Evolutionary conservation across 768 basidiomycete genomes (phyloP).

Genomic region (Baorangia bicolor): DNA sequence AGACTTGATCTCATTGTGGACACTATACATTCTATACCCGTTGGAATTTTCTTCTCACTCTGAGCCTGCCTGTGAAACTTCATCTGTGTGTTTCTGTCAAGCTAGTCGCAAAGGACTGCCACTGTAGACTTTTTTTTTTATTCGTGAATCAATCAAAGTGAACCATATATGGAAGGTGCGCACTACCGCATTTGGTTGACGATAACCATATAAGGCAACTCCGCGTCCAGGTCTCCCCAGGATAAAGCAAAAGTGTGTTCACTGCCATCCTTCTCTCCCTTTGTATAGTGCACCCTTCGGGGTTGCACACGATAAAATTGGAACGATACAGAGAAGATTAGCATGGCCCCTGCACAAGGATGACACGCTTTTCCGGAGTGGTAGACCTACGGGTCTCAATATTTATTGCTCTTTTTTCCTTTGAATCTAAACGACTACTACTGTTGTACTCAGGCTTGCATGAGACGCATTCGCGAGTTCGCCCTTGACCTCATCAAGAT

Average conservation of each 20-base stretch:
- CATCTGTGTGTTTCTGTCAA: not conserved
- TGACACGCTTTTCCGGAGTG: constrained; percentile 98
- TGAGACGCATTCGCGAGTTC: not conserved
- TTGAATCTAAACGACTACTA: not conserved
- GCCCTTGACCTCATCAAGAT: not conserved
- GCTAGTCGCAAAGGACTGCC: not conserved
- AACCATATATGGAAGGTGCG: not conserved
- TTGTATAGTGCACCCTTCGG: constrained; percentile 66
- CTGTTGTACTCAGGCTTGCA: no score
- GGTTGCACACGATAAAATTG: constrained; percentile 98
- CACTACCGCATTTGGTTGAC: not conserved
- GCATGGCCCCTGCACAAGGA: constrained; percentile 99
- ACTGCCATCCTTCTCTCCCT: accelerated
- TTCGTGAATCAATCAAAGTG: no score
- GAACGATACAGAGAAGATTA: constrained; percentile 99
- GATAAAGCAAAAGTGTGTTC: constrained; percentile 21
- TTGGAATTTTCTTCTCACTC: not conserved
- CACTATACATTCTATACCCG: constrained; percentile 15
- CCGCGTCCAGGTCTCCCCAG: constrained; percentile 2
- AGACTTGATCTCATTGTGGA: constrained; percentile 12
- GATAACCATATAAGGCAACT: constrained; percentile 4
- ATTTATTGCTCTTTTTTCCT: constrained; percentile 32
- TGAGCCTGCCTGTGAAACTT: not conserved
- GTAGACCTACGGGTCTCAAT: constrained; percentile 54
- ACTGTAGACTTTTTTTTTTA: no score